phyloP scores from a whole-genome alignment of 2,329 filamentous ascomycete genomes.

The Aspergillus unguis region DNA sequence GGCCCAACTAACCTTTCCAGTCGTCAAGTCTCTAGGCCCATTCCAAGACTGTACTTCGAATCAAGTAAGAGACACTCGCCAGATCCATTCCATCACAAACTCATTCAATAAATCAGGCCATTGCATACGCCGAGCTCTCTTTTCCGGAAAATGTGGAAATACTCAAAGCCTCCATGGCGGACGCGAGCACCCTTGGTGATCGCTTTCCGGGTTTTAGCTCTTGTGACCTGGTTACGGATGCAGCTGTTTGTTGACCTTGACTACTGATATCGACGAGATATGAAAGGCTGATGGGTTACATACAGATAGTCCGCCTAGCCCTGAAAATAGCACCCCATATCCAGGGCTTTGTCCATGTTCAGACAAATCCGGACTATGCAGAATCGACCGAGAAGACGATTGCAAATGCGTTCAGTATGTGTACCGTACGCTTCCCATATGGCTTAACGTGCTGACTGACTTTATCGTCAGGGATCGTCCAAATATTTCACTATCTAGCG shows the following conservation, averaged over 20 bases:
- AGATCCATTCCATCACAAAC: no score
- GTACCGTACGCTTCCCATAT: no score
- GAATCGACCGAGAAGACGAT: constrained; percentile 52
- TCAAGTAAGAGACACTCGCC: constrained; percentile 37
- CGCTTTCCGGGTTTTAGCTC: constrained; percentile 36
- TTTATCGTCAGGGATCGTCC: constrained; percentile 46
- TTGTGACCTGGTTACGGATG: constrained; percentile 55
- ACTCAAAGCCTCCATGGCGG: constrained; percentile 18
- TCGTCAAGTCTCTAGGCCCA: constrained; percentile 46
- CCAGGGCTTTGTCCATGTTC: constrained; percentile 55
- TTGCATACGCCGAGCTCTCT: constrained; percentile 49
- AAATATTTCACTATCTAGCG: constrained; percentile 46
- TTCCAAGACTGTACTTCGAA: constrained; percentile 56
- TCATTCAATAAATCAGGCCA: constrained; percentile 37
- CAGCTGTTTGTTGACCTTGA: constrained; percentile 44
- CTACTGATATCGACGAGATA: neutral
- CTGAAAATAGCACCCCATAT: constrained; percentile 51
- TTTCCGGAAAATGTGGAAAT: constrained; percentile 34
- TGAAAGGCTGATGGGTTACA: neutral
- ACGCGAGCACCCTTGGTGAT: constrained; percentile 37
- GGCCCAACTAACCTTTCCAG: constrained; percentile 25
- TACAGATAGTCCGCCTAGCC: constrained; percentile 56
- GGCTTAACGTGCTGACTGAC: neutral
- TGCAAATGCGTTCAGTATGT: constrained; percentile 49
- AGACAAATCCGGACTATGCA: constrained; percentile 57